phyloP scores from a whole-genome alignment of 352 stramenopile genomes.

The Pythium periplocum region DNA sequence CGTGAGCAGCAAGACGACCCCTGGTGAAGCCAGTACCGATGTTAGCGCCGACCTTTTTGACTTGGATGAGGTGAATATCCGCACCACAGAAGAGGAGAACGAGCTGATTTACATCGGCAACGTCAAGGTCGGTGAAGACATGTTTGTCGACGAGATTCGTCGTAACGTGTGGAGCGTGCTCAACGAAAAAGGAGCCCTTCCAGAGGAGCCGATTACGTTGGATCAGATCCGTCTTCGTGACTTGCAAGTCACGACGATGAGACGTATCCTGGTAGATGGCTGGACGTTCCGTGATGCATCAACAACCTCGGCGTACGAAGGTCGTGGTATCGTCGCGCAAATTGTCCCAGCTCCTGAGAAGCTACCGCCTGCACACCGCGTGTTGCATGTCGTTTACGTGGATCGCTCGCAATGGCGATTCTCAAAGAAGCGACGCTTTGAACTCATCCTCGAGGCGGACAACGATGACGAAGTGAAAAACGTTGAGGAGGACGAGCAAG shows the following conservation, averaged over 20 bases:
- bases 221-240: constrained; percentile 61
- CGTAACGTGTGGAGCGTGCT: constrained; percentile 38
- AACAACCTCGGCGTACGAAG: constrained; percentile 71
- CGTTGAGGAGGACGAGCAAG: constrained; percentile 24
- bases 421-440: constrained; percentile 38
- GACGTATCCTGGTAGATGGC: constrained; percentile 54
- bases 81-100: constrained; percentile 41
- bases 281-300: constrained; percentile 60
- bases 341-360: constrained; percentile 54
- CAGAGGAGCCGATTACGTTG: constrained; percentile 24
- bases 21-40: not conserved
- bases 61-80: constrained; percentile 54
- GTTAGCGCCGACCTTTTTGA: constrained; percentile 28
- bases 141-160: constrained; percentile 68
- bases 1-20: constrained; percentile 7
- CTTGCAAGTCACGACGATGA: constrained; percentile 61
- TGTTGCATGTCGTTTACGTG: constrained; percentile 67
- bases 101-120: constrained; percentile 51
- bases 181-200: constrained; percentile 33
- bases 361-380: constrained; percentile 35
- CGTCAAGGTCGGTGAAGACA: constrained; percentile 73
- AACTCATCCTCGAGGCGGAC: constrained; percentile 48
- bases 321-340: constrained; percentile 63
- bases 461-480: constrained; percentile 21
- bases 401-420: constrained; percentile 66